These are phyloP conservation scores for Polyporus tsugae DNA, from an alignment of 1,284 basidiomycete genomes.

Conservation along the genomic window DNA sequence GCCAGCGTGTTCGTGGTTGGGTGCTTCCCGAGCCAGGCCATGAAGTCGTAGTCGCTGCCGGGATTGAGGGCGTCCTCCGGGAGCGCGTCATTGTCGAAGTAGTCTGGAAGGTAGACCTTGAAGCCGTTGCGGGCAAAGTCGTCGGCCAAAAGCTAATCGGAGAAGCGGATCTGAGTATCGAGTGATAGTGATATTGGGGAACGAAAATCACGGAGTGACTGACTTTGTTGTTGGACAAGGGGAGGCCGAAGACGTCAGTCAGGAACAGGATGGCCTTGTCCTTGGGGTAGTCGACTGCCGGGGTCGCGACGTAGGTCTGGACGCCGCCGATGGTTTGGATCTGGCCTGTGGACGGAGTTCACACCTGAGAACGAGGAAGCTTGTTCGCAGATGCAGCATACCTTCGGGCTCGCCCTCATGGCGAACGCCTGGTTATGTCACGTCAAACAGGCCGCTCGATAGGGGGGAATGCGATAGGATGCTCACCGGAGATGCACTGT, in stretches of 20 bases:
- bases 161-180: conserved; percentile 1
- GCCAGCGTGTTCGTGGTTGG: conserved; percentile 52
- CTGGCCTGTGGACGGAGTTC: conserved; percentile 38
- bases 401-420: conserved; percentile 43
- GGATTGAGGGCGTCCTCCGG: conserved; percentile 34
- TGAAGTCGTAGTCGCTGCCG: conserved; percentile 50
- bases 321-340: conserved; percentile 54
- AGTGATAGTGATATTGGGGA: neutral
- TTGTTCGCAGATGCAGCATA: conserved; percentile 16
- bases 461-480: conserved; percentile 8
- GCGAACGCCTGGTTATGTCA: conserved; percentile 37
- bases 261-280: conserved; percentile 64
- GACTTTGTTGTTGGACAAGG: conserved; percentile 53
- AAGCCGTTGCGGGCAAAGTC: conserved; percentile 63
- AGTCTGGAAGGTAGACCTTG: conserved; percentile 55
- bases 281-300: conserved; percentile 54
- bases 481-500: conserved; percentile 33
- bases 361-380: neutral
- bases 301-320: conserved; percentile 57
- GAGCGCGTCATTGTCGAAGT: conserved; percentile 52
- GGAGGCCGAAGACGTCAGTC: conserved; percentile 58
- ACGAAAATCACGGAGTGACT: neutral
- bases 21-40: conserved; percentile 61
- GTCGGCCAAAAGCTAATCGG: conserved; percentile 51
- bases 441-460: neutral